Evolutionary conservation across 208 protist species (phyloP), one percentile per base, ranked within the genome.

Genomic region (Trichomonas vaginalis): DNA sequence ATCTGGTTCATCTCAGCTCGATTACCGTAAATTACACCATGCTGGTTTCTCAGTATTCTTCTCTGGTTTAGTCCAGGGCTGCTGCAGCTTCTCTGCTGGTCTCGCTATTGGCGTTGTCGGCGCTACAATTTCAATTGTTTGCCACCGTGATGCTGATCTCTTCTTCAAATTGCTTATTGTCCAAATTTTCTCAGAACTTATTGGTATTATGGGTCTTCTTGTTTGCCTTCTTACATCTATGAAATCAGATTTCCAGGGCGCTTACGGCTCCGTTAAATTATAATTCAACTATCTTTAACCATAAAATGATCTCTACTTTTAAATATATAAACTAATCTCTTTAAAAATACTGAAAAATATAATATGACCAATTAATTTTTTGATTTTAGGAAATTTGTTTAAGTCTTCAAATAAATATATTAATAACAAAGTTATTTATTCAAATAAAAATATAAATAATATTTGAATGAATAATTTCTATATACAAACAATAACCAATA

Each of bases 141-240:
- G 86, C 46, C 86, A 92, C 46, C 3, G 86, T 12, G 86, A 92
- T 92, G 86, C 86, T 39, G 86, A 92, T 39, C 35, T 92, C 45
- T 92, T 92, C 45, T 92, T 92, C 45, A 92, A 92, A 51, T 47
- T 88, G 27, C 82, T 88, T 88, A 88, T 88, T 92, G 86, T 92
- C 39, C 86, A 92, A 32, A 92, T 92, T 92, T 92, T 92, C 86
- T 92, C 86, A 48, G 86, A 92, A 32, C 86, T 92, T 92, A 92
- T 92, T 51, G 86, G 86, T 92, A 92, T 92, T 45, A 92, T 92
- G 86, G 86, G 86, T 51, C 86, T 92, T 39, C 45, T 92, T 39
- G 86, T 92, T 48, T 92, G 86, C n/a, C 45, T 92, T 39, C 46
- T 92, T 42, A 56, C 37, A 8, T 92, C 86, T 51, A 92, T 92